A percentile compares a stretch with the other conserved stretches of the same genome.
Conservation (phyloP, 1,139 yeast species). For the Debaryomycetaceae sp. region DNA sequence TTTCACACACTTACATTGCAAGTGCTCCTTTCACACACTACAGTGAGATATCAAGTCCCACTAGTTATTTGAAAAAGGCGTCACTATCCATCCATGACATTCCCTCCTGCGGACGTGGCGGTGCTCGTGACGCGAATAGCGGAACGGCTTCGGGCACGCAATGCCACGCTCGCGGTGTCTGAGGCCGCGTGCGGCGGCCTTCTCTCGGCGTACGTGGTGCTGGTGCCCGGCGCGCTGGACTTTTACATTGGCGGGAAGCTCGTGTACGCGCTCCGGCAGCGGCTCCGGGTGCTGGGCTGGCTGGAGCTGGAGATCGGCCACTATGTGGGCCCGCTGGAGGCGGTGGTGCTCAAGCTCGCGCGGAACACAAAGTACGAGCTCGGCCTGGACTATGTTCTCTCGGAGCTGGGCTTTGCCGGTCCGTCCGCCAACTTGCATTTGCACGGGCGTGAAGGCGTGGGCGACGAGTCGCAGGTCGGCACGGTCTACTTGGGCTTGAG, state of each 20-base stretch:
- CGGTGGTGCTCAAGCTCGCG: constrained; percentile 66
- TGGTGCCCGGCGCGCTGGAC: constrained; percentile 76
- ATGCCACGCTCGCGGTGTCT: constrained; percentile 64
- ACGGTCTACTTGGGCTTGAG: constrained; percentile 62
- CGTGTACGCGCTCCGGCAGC: constrained; percentile 64
- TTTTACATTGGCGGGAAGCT: constrained; percentile 80
- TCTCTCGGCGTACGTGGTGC: constrained; percentile 65
- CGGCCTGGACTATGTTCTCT: constrained; percentile 71
- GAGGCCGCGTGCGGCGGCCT: constrained; percentile 91
- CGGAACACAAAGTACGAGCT: constrained; percentile 69
- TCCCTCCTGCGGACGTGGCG: constrained; percentile 51
- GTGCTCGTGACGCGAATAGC: constrained; percentile 48
- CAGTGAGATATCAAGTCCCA: too few relatives aligned
- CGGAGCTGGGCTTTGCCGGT: constrained; percentile 86
- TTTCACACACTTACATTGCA: too few relatives aligned
- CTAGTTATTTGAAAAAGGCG: too few relatives aligned
- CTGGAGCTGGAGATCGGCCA: constrained; percentile 51
- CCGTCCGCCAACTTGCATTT: constrained; percentile 44
- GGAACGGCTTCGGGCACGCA: constrained; percentile 34
- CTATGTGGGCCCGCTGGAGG: constrained; percentile 76
- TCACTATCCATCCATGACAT: constrained; percentile 26
- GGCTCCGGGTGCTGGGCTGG: constrained; percentile 75
- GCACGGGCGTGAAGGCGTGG: constrained; percentile 8
- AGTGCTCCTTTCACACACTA: too few relatives aligned
- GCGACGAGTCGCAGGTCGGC: constrained; percentile 33